Evolutionary conservation across 345 rosid species (phyloP).

Genomic region (Salix koriyanagi): DNA sequence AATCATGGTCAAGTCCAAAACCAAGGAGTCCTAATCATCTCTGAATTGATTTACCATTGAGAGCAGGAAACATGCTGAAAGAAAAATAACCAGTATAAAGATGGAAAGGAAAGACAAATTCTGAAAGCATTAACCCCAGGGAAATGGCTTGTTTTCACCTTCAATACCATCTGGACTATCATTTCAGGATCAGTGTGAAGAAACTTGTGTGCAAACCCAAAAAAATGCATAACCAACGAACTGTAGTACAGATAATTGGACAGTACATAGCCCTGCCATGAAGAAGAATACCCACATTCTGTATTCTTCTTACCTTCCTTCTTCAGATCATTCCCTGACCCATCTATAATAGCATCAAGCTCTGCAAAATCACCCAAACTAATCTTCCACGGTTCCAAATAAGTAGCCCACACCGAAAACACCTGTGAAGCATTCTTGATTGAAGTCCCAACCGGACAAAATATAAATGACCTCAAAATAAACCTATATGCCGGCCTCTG

Average conservation of each 20-base stretch:
- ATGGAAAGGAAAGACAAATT: background rate
- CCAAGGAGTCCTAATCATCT: background rate
- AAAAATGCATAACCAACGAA: constrained; percentile 87
- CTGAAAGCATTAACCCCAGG: constrained; percentile 2
- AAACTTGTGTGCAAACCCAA: constrained; percentile 93
- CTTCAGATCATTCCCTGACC: constrained; percentile 35
- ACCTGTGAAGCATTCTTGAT: constrained; percentile 82
- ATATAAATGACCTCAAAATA: constrained; percentile 73
- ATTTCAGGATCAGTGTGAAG: constrained; percentile 78
- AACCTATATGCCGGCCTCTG: constrained; percentile 81
- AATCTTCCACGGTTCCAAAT: constrained; percentile 76
- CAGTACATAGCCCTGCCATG: constrained; percentile 71
- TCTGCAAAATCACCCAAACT: constrained; percentile 57
- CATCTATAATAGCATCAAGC: constrained; percentile 49
- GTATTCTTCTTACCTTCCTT: constrained; percentile 31
- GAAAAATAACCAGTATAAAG: background rate
- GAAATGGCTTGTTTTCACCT: constrained; percentile 44
- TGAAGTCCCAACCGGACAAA: constrained; percentile 65
- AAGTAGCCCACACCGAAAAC: constrained; percentile 70
- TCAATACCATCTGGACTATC: constrained; percentile 76
- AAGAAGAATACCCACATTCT: constrained; percentile 45
- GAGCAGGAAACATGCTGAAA: background rate
- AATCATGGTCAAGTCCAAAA: background rate
- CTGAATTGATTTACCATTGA: background rate
- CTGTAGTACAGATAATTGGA: constrained; percentile 85